A percentile compares a stretch with the other conserved stretches of the same genome.
These are phyloP conservation scores for Ciborinia camelliae DNA, from an alignment of 2,329 filamentous ascomycete species.

Conservation along the genomic window DNA sequence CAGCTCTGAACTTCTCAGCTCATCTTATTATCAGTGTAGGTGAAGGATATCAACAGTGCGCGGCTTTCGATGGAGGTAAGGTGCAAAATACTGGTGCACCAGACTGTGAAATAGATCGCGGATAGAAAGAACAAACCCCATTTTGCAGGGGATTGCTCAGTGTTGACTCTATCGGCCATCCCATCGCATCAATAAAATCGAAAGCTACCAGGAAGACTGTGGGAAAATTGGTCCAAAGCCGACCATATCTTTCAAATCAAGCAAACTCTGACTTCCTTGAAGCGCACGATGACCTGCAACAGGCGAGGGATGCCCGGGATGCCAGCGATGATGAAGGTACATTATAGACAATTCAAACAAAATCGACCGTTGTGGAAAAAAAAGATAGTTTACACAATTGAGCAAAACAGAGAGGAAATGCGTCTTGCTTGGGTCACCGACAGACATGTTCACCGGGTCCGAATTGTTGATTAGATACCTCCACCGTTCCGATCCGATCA, in stretches of 20 bases:
- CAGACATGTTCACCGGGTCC: slow-evolving; percentile 39
- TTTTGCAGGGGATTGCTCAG: slow-evolving; percentile 21
- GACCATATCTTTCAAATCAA: slow-evolving; percentile 37
- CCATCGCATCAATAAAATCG: slow-evolving; percentile 26
- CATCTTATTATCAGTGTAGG: not conserved
- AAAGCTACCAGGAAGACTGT: slow-evolving; percentile 27
- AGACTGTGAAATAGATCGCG: slow-evolving; percentile 15
- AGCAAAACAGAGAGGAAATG: slow-evolving; percentile 36
- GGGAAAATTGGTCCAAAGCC: slow-evolving; percentile 27
- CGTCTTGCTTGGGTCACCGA: slow-evolving; percentile 40
- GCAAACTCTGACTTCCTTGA: slow-evolving; percentile 40
- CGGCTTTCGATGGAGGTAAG: slow-evolving; percentile 27
- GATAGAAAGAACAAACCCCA: slow-evolving; percentile 18
- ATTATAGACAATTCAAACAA: slow-evolving; percentile 19
- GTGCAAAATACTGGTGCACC: slow-evolving; percentile 23
- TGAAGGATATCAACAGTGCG: slow-evolving; percentile 24
- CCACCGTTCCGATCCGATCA: slow-evolving; percentile 27
- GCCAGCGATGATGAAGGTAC: slow-evolving; percentile 23
- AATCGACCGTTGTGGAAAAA: slow-evolving; percentile 26
- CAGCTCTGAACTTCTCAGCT: no score
- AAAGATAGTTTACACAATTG: slow-evolving; percentile 29
- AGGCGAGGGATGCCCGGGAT: slow-evolving; percentile 12
- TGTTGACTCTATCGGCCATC: slow-evolving; percentile 24
- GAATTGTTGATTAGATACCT: slow-evolving; percentile 27
- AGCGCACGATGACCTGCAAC: slow-evolving; percentile 32